phyloP scores from a whole-genome alignment of 768 basidiomycete genomes.

The Tricholoma furcatifolium region DNA sequence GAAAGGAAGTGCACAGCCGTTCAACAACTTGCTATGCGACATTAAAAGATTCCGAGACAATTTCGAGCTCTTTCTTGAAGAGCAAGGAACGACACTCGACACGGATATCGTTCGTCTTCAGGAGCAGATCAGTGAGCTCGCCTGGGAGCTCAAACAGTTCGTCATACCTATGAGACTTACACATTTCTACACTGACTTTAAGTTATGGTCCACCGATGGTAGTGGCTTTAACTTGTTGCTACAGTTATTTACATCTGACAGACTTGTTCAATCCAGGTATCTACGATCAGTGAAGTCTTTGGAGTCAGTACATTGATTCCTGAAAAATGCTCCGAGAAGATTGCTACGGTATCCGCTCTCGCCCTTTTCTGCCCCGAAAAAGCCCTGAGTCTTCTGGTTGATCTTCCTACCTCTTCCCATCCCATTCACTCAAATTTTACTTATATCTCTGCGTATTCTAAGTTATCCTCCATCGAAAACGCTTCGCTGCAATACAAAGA shows the following conservation, averaged over 20 bases:
- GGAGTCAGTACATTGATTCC: neutral
- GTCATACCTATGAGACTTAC: neutral
- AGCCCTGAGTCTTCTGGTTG: neutral
- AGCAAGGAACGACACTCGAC: slow-evolving; percentile 8
- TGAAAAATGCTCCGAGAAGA: neutral
- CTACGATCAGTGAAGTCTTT: neutral
- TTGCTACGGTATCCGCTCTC: slow-evolving; percentile 3
- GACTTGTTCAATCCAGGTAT: neutral
- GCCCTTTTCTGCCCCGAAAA: neutral
- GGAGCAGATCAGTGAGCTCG: slow-evolving; percentile 10
- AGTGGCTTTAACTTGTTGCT: too few species aligned
- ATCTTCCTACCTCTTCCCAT: neutral
- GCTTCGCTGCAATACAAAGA: neutral
- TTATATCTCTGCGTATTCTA: neutral
- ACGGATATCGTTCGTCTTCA: slow-evolving; percentile 2
- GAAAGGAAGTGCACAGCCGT: slow-evolving; percentile 2
- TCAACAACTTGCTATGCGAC: slow-evolving; percentile 8
- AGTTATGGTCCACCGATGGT: too few species aligned
- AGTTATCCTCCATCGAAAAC: slow-evolving; percentile 5
- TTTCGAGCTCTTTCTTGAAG: slow-evolving; percentile 11
- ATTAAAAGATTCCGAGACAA: slow-evolving; percentile 5
- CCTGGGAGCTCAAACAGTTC: slow-evolving; percentile 9
- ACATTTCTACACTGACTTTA: neutral
- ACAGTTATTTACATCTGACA: too few species aligned
- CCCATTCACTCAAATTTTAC: neutral